Percentiles rank a stretch among this genome's conserved stretches.
phyloP scores from a whole-genome alignment of 2,329 filamentous ascomycete species.

The Arachnopeziza araneosa region DNA sequence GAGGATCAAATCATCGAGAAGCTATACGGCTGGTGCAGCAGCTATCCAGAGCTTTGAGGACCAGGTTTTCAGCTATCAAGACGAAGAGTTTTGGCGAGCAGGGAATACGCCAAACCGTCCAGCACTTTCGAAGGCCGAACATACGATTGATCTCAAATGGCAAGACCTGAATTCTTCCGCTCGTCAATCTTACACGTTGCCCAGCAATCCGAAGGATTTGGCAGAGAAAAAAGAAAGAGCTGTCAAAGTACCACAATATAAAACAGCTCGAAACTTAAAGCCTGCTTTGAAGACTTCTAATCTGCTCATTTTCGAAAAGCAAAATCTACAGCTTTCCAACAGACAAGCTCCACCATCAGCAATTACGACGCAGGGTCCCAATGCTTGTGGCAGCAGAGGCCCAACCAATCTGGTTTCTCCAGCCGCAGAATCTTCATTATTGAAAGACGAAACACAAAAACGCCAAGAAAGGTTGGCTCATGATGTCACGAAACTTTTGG shows the following conservation, averaged over 20 bases:
- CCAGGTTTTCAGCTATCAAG: conserved; percentile 12
- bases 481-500: conserved; percentile 19
- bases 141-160: not conserved
- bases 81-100: conserved; percentile 18
- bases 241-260: not conserved
- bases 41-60: conserved; percentile 21
- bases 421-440: not conserved
- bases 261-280: not conserved
- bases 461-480: conserved; percentile 18
- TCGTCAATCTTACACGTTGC: not conserved
- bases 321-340: not conserved
- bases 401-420: not conserved
- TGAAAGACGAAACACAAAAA: not conserved
- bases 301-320: too few relatives aligned
- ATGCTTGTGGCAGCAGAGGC: not conserved
- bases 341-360: not conserved
- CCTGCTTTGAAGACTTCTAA: not conserved
- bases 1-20: conserved; percentile 40
- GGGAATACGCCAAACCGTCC: not conserved
- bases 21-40: conserved; percentile 31
- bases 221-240: not conserved
- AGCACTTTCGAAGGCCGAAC: not conserved
- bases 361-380: not conserved
- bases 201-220: not conserved
- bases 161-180: not conserved